Conservation (phyloP, 768 basidiomycete genomes). For the Artomyces pyxidatus region DNA sequence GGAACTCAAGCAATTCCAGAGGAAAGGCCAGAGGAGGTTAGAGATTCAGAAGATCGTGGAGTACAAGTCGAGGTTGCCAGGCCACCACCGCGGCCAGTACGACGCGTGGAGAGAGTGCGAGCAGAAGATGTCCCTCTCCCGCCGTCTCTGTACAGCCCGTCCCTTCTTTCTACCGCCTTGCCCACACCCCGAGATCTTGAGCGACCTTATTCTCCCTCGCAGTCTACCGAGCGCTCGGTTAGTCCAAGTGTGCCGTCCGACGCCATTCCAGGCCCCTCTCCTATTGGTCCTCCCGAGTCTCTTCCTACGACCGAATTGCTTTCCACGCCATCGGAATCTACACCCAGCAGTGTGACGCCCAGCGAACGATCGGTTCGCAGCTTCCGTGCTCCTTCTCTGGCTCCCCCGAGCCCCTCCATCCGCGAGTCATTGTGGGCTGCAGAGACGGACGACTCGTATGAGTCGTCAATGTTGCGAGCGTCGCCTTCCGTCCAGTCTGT, state of each 20-base stretch:
- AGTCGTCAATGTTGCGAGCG: constrained; percentile 65
- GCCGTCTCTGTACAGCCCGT: constrained; percentile 25
- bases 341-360: constrained; percentile 9
- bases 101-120: constrained; percentile 8
- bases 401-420: constrained; percentile 33
- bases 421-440: constrained; percentile 46
- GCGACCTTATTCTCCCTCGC: not conserved
- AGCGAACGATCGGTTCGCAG: constrained; percentile 11
- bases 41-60: too few species aligned
- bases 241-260: not conserved
- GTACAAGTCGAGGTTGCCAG: too few species aligned
- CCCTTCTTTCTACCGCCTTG: constrained; percentile 10
- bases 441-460: constrained; percentile 63
- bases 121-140: constrained; percentile 38
- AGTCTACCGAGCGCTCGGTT: constrained; percentile 1
- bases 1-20: not conserved
- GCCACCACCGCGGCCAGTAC: too few species aligned
- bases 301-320: constrained; percentile 18
- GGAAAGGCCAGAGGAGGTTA: not conserved
- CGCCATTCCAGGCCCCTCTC: constrained; percentile 19
- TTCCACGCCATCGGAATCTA: constrained; percentile 11
- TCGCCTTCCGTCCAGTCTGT: constrained; percentile 53
- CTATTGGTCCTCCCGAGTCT: constrained; percentile 17
- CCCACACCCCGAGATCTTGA: constrained; percentile 1
- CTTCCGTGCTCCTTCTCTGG: constrained; percentile 22